These are phyloP conservation scores for Gyromitra esculenta DNA, from an alignment of 2,329 filamentous ascomycete genomes.

Conservation along the genomic window DNA sequence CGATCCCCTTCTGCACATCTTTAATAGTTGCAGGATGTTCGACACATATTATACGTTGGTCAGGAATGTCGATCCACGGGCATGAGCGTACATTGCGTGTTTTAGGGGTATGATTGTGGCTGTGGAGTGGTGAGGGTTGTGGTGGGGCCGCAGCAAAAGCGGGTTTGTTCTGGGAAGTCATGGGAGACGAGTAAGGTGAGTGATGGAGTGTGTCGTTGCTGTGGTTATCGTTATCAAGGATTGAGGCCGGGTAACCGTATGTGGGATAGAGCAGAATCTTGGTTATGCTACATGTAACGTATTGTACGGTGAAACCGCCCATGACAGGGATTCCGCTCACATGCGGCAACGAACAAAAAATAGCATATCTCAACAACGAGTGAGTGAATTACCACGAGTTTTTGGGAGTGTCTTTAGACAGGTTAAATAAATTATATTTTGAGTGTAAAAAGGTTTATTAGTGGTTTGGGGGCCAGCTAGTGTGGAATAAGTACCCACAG, in stretches of 20 bases:
- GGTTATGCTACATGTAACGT: neutral
- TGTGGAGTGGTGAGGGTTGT: constrained; percentile 1
- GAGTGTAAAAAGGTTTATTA: neutral
- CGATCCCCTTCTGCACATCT: constrained; percentile 49
- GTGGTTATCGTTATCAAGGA: constrained; percentile 28
- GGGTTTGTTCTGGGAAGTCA: constrained; percentile 14
- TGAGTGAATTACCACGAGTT: neutral
- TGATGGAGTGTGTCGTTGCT: constrained; percentile 14
- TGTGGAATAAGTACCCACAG: neutral
- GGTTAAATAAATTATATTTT: neutral
- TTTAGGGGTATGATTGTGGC: neutral
- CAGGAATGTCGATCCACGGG: constrained; percentile 54
- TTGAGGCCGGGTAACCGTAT: constrained; percentile 20
- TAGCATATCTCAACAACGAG: neutral
- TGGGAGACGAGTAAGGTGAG: neutral
- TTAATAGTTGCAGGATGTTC: constrained; percentile 53
- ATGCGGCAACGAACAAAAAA: too few species aligned
- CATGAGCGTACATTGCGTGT: constrained; percentile 19
- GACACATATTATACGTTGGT: constrained; percentile 53
- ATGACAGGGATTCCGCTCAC: too few species aligned
- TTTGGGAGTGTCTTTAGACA: constrained; percentile 2
- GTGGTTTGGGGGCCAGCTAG: neutral
- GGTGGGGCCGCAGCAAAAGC: constrained; percentile 5
- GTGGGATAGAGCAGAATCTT: neutral
- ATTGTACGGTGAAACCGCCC: too few species aligned